Conservation (phyloP, 208 protist species). For the Trichomonas gallinae region DNA sequence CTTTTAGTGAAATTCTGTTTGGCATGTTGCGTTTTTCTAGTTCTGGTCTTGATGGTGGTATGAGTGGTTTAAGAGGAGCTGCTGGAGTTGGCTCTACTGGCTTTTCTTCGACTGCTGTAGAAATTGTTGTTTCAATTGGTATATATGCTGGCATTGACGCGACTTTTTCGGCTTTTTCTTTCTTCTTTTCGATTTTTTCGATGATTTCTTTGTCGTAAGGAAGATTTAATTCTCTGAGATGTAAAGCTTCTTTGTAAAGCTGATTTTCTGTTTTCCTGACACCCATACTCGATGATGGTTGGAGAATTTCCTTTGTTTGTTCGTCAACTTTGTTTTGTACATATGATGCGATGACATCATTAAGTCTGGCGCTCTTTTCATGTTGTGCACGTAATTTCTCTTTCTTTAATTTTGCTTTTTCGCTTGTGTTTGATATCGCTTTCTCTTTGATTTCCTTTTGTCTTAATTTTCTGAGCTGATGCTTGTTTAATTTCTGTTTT, state of each 20-base stretch:
- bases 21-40: neutral
- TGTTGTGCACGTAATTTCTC: neutral
- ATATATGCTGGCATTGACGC: neutral
- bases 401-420: neutral
- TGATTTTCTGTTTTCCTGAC: neutral
- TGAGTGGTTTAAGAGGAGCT: neutral
- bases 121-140: neutral
- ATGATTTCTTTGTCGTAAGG: neutral
- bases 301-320: neutral
- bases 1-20: neutral
- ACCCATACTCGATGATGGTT: neutral
- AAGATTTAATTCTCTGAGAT: neutral
- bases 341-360: neutral
- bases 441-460: neutral
- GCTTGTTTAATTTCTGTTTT: conserved; percentile 3
- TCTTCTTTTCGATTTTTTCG: neutral
- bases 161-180: neutral
- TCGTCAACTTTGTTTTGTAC: neutral
- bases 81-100: neutral
- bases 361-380: neutral
- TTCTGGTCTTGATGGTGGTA: neutral
- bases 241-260: neutral
- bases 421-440: neutral
- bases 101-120: neutral
- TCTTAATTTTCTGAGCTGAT: neutral